A percentile compares a stretch with the other conserved stretches of the same genome.
Evolutionary conservation across 768 basidiomycete genomes (phyloP).

Genomic region (Lactarius tabidus): DNA sequence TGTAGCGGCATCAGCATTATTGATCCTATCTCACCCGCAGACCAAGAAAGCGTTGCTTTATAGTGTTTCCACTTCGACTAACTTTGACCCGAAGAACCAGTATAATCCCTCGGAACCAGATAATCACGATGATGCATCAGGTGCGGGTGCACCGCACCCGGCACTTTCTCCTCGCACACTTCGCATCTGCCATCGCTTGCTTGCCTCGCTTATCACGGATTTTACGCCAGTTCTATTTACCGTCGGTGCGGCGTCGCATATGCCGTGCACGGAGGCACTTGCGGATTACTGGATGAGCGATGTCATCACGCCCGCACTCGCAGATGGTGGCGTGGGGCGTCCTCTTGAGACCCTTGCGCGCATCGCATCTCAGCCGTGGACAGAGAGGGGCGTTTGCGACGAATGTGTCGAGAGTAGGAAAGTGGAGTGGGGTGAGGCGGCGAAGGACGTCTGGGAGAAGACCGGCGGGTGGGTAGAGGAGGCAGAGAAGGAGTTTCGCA

Average conservation of each 20-base stretch:
- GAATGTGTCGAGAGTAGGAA: slow-evolving; percentile 56
- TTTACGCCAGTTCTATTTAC: slow-evolving; percentile 75
- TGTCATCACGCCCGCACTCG: slow-evolving; percentile 65
- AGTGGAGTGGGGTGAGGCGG: slow-evolving; percentile 64
- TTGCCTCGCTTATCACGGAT: slow-evolving; percentile 48
- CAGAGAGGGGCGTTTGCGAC: slow-evolving; percentile 50
- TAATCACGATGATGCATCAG: slow-evolving; percentile 13
- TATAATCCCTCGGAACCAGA: slow-evolving; percentile 21
- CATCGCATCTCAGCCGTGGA: slow-evolving; percentile 57
- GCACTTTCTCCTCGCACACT: slow-evolving; percentile 29
- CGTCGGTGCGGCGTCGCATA: slow-evolving; percentile 62
- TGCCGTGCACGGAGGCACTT: slow-evolving; percentile 68
- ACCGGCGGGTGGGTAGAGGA: slow-evolving; percentile 55
- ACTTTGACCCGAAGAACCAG: slow-evolving; percentile 46
- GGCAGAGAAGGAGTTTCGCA: slow-evolving; percentile 20
- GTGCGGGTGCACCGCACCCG: slow-evolving; percentile 26
- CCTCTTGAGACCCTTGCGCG: slow-evolving; percentile 68
- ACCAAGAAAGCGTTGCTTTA: slow-evolving; percentile 63
- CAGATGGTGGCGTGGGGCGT: slow-evolving; percentile 57
- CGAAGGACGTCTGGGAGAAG: slow-evolving; percentile 52
- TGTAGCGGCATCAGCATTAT: not conserved
- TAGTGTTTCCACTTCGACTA: slow-evolving; percentile 53
- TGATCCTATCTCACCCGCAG: slow-evolving; percentile 31
- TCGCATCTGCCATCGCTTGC: slow-evolving; percentile 30
- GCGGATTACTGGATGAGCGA: slow-evolving; percentile 69